phyloP scores from a whole-genome alignment of 2,329 filamentous ascomycete genomes.

The Nothopassalora personata region DNA sequence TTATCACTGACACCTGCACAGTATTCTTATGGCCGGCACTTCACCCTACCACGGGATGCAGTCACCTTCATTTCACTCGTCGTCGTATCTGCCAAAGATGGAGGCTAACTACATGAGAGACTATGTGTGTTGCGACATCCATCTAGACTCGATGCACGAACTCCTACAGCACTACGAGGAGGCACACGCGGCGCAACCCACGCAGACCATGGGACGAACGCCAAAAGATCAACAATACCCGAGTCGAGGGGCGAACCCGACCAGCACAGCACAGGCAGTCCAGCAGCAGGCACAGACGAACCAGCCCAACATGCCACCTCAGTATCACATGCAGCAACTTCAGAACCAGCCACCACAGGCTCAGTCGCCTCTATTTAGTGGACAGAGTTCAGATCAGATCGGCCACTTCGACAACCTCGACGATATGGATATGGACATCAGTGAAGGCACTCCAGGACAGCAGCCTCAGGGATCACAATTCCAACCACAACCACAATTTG shows the following conservation, averaged over 20 bases:
- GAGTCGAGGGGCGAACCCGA: constrained; percentile 30
- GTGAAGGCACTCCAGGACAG: constrained; percentile 66
- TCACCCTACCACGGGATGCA: constrained; percentile 77
- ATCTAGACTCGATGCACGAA: constrained; percentile 86
- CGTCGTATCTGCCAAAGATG: constrained; percentile 25
- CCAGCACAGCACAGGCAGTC: constrained; percentile 32
- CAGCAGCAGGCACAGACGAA: constrained; percentile 31
- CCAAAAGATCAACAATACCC: constrained; percentile 35
- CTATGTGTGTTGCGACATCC: constrained; percentile 90
- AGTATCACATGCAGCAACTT: constrained; percentile 15
- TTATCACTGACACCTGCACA: constrained; percentile 37
- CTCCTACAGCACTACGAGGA: constrained; percentile 96
- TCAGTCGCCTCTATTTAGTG: constrained; percentile 30
- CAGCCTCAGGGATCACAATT: constrained; percentile 36
- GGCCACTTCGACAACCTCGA: constrained; percentile 59
- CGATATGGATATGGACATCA: constrained; percentile 98
- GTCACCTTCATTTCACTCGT: constrained; percentile 79
- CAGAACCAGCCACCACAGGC: constrained; percentile 11
- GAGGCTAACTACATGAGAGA: constrained; percentile 98
- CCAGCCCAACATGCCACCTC: constrained; percentile 19
- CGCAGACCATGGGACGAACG: constrained; percentile 36
- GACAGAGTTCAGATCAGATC: constrained; percentile 29
- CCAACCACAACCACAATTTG: constrained; percentile 48
- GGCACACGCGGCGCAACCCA: constrained; percentile 64
- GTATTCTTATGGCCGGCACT: constrained; percentile 91